Evolutionary conservation across 2,329 filamentous ascomycete genomes (phyloP), one percentile per base, ranked within the genome.

Genomic region (Epichloe scottii): DNA sequence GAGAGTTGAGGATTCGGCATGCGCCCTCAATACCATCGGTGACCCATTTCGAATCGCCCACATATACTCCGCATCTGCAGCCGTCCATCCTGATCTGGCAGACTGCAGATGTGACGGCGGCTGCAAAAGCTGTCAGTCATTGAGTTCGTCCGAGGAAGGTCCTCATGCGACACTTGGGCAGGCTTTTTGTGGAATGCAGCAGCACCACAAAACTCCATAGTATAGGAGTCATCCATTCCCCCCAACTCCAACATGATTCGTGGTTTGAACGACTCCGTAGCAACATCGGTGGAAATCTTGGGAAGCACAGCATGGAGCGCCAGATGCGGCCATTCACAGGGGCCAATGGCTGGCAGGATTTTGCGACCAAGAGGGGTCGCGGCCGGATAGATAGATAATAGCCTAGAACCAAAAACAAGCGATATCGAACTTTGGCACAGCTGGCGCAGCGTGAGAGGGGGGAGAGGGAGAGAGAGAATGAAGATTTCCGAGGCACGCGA

Each of bases 401-500:
- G 3, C 26, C 26, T 41, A 6, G 39, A 23, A 41, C 8, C n/a
- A 41, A 41, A 41, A 17, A 12, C 10, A 21, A 41, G 12, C 41
- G 41, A 15, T 15, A 4, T 12, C 14, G 23, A 30, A 43, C 2
- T 30, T 26, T 30, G 12, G 3, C 19, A 43, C 12, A n/a, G 41
- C 6, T 21, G 14, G 21, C 39, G 39, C 17, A 12, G 12, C 35
- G 19, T 41, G 3, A 21, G 39, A 12, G 19, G 4, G 19, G 4
- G 17, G 2, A 21, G 8, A 35, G 3, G 23, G 23, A 2, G 23
- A 5, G 6, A 6, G 23, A 23, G 23, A 23, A 26, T 10, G 7
- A 23, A 37, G 15, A 47, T 49, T 35, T 15, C 11, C 14, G 14
- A 39, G 40, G 34, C 50, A 51, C 46, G 30, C 50, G 46, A 51